Evolutionary conservation across 2,329 filamentous ascomycete genomes (phyloP), one percentile per base, ranked within the genome.

Genomic region (Fusarium sp.): DNA sequence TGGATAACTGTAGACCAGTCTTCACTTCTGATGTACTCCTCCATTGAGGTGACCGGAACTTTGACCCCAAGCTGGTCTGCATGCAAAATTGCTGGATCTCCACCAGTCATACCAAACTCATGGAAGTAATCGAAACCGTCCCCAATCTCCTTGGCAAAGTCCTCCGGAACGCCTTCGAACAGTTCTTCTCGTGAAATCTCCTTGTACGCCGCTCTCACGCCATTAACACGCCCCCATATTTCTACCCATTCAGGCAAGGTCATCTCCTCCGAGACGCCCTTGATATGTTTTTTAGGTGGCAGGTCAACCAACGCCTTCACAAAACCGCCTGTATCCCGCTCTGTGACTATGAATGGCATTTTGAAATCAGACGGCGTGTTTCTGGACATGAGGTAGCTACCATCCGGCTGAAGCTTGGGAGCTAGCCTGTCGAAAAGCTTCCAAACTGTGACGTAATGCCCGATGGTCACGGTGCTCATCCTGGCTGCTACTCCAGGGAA

Each of bases 401-500:
- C 45, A 8, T 30, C 45, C 6, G 45, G 20, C 26, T 48, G 45
- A 22, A 30, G 26, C 13, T 48, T 48, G 20, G 45, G 45, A 2
- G 6, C 26, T 17, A 48, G 26, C 3, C 4, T 30, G 20, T 48
- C 45, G 0, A 48, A 48, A 17, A 28, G 45, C 20, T 22, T 30
- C 45, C 45, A 48, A 0, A 48, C 26, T 30, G 45, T 28, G 20
- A 48, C 45, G 3, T 48, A 30, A 0, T 48, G 45, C 3, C 45
- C 45, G 1, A 48, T 48, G 4, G 45, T 48, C 13, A 48, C 45
- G 6, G 45, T 48, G 9, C 45, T 48, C 20, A 30, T 30, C 30
- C 9, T 3, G 3, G 26, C 45, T 48, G 45, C 26, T 2, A 48
- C 26, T 48, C 8, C 26, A 0, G 45, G 26, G 3, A 48, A 48